Evolutionary conservation across 345 rosid species (phyloP), one percentile per base, ranked within the genome.

Genomic region (Camelina sativa): DNA sequence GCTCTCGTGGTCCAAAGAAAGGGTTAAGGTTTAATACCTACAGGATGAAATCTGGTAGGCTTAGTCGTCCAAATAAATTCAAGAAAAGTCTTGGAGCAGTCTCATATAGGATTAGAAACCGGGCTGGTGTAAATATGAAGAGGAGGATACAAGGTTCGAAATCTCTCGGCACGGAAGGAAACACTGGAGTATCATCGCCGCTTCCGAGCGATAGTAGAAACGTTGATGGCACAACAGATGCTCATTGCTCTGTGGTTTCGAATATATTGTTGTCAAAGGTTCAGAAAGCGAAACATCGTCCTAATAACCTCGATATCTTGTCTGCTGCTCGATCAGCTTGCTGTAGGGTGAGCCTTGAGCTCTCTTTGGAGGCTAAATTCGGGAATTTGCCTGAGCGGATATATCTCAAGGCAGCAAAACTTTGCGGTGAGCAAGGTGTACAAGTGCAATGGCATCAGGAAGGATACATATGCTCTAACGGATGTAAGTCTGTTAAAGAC

Each of bases 341-440:
- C 86, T 96, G 99, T 86, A 91, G 81, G 83, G 66, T 85, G 74
- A 88, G 89, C 79, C 91, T 96, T 58, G 86, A 82, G 80, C 86
- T 87, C 61, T 86, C 89, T 11, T 74, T 92, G 43, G 98, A 96
- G 83, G 88, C 80, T 63, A 87, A 78, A 61, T 92, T 80, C 37
- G 99, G 97, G 59, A 75, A 80, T 37, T 80, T 96, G 74, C 94
- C 98, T 9, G 95, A 92, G 67, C 65, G 85, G 30, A 60, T 88
- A 60, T 89, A 88, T 82, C 87, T 92, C 72, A 96, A 86, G 86
- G 99, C 96, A 20, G 99, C 97, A 76, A 96, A 83, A 74, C 90
- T 96, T 40, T 92, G 96, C 67, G 90, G 99, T 70, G 99, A 96
- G 83, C 85, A 88, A 57, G 88, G 91, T 71, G 83, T 96, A 71